phyloP scores from a whole-genome alignment of 352 stramenopile genomes.

The Phytophthora rubi region DNA sequence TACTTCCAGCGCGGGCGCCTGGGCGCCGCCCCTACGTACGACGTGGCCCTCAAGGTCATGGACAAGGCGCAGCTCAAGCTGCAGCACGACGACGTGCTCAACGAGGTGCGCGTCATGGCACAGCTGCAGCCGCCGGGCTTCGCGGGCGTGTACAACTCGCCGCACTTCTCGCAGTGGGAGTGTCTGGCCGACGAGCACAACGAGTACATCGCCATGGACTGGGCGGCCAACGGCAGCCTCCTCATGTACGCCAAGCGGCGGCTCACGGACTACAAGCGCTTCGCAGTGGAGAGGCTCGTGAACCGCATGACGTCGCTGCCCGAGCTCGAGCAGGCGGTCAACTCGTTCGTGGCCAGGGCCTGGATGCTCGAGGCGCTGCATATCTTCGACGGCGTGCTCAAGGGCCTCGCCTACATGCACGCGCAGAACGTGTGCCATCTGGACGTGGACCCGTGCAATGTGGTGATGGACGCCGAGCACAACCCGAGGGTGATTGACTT shows the following conservation, averaged over 20 bases:
- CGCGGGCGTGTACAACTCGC: conserved; percentile 56
- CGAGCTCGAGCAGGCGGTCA: conserved; percentile 59
- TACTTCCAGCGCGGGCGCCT: conserved; percentile 65
- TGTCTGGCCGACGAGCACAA: conserved; percentile 67
- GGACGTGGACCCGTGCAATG: conserved; percentile 82
- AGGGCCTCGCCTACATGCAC: conserved; percentile 82
- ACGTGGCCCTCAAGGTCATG: conserved; percentile 83
- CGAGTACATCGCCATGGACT: conserved; percentile 86
- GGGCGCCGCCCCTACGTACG: conserved; percentile 37
- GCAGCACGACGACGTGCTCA: conserved; percentile 78
- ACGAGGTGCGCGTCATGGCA: conserved; percentile 84
- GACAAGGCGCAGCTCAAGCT: conserved; percentile 68
- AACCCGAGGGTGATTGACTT: conserved; percentile 82
- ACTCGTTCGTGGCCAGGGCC: conserved; percentile 63
- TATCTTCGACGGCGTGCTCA: conserved; percentile 72
- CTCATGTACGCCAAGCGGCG: conserved; percentile 70
- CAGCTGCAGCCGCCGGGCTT: conserved; percentile 76
- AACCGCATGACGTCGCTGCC: conserved; percentile 54
- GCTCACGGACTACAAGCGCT: conserved; percentile 74
- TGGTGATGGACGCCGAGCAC: conserved; percentile 65
- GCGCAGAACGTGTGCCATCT: conserved; percentile 79
- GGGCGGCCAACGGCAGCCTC: conserved; percentile 68
- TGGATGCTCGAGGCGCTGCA: conserved; percentile 76
- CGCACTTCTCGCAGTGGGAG: conserved; percentile 78
- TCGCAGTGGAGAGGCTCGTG: conserved; percentile 62